A percentile compares a stretch with the other conserved stretches of the same genome.
These are phyloP conservation scores for Verticillium dahliae DNA, from an alignment of 2,329 filamentous ascomycete species.

Conservation along the genomic window DNA sequence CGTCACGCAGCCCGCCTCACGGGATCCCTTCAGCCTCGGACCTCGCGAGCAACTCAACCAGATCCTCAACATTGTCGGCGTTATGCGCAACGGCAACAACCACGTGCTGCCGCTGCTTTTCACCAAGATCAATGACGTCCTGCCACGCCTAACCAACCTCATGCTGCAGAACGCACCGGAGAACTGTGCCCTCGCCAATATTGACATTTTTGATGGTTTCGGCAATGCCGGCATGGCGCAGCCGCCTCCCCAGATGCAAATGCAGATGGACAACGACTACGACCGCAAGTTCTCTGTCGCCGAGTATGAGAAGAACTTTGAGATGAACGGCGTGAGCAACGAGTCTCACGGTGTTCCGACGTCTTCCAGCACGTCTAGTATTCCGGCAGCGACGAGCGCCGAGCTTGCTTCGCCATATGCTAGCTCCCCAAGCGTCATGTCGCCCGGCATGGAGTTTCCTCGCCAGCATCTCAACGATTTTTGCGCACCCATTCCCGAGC, in stretches of 20 bases:
- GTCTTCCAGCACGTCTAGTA: constrained; percentile 15
- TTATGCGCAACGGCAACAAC: constrained; percentile 67
- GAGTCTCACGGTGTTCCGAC: constrained; percentile 24
- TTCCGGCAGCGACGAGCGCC: constrained; percentile 15
- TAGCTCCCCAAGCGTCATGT: constrained; percentile 47
- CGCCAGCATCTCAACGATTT: constrained; percentile 36
- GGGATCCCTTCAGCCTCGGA: constrained; percentile 56
- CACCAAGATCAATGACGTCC: constrained; percentile 65
- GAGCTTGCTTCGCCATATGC: constrained; percentile 45
- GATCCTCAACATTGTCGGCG: constrained; percentile 59
- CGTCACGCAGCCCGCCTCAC: constrained; percentile 52
- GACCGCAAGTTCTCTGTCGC: constrained; percentile 38
- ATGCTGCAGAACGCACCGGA: constrained; percentile 55
- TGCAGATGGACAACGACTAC: constrained; percentile 41
- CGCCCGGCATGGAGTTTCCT: constrained; percentile 43
- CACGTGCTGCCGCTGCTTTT: constrained; percentile 73
- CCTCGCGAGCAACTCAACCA: constrained; percentile 70
- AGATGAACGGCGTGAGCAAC: constrained; percentile 24
- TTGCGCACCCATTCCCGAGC: constrained; percentile 41
- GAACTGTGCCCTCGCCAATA: constrained; percentile 40
- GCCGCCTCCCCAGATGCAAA: constrained; percentile 31
- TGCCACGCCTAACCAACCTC: constrained; percentile 56
- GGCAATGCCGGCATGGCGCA: constrained; percentile 57
- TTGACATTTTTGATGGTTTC: constrained; percentile 62
- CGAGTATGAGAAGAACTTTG: constrained; percentile 31